Base-by-base conservation (phyloP, 768 basidiomycete genomes). In the Hysterangium stoloniferum region DNA sequence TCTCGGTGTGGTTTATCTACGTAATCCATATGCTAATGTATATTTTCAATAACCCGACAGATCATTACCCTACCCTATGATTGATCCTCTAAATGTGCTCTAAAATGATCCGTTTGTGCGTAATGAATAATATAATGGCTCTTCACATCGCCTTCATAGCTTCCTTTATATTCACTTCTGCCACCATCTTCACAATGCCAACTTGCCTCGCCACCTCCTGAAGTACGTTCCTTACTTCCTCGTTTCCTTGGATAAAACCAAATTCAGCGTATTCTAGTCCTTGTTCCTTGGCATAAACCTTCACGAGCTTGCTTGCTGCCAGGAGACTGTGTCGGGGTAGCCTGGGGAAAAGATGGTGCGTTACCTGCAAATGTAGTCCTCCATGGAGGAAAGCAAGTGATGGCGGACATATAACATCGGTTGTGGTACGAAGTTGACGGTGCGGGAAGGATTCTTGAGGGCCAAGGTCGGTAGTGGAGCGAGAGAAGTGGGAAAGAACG, bases 341-440 rank as follows among this genome's bases (percentile, higher is more conserved):
- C 9, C 96, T 83, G 17, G 96, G 96, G 71, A 97, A 97, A 52
- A 98, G 76, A 65, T 97, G 94, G 59, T 99, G 96, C 2, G 95
- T 92, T 36, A 97, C 90, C 66, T 99, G 96, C 11, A 98, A 80
- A 59, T 99, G 91, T 17, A 99, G 78, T n/a, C 96, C 96, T 9
- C 96, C 96, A 61, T 99, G 96, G 29, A 99, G 68, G 62, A 93
- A 97, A 45, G 77, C 87, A 58, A 97, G 75, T 28, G 80, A 78
- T 1, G 83, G 74, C 2, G 82, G 79, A 67, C 96, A 98, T 54
- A 88, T 79, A 35, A 99, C 91, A 65, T 99, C 96, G 38, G 89
- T 86, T 0, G 96, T 98, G n/a, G 96, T 99, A 42, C 96, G 86
- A 59, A 99, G 71, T 65, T 99, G 96, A 13, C 96, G 84, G 58